Evolutionary conservation across 2,329 filamentous ascomycete genomes (phyloP), one percentile per base, ranked within the genome.

Genomic region (Aspergillus neoniger): DNA sequence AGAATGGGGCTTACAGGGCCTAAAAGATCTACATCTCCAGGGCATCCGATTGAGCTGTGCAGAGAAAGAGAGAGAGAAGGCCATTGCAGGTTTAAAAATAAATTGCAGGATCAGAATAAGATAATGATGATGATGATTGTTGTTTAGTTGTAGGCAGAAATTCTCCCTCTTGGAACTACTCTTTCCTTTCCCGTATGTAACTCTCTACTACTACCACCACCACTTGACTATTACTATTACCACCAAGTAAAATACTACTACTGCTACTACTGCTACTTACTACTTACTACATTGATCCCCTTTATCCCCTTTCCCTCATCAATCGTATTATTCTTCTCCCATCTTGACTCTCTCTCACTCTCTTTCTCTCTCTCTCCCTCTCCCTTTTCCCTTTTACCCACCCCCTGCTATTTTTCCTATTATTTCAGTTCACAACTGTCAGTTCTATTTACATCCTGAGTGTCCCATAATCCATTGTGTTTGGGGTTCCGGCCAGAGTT

Each of bases 381-480:
- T 38, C 47, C 44, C 52, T 28, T 43, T 48, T 28, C 43, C 52
- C 30, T 14, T 51, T 54, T 53, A 56, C 51, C 43, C 49, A 55
- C 38, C 43, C 53, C 53, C 43, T 57, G 55, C 55, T 50, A 51
- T 57, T 53, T 53, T 57, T 54, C 60, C 60, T 41, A 48, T 54
- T 28, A 36, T 30, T 61, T 36, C n/a, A 23, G 17, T 5, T 53
- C 23, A 21, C 36, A 21, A 17, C 38, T 64, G 66, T 61, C 63
- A 44, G 51, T 58, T 59, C 48, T 59, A 21, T 38, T 19, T 36
- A 15, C 50, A 14, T 48, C 52, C 57, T 61, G 43, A 17, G 48
- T 50, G 56, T 53, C 57, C 48, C 28, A 23, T 43, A 9, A 44
- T 49, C 10, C 41, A 12, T 14, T 54, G 59, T 51, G 28, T 47